phyloP scores from a whole-genome alignment of 1,284 basidiomycete species.

The Cutaneotrichosporon sp. region DNA sequence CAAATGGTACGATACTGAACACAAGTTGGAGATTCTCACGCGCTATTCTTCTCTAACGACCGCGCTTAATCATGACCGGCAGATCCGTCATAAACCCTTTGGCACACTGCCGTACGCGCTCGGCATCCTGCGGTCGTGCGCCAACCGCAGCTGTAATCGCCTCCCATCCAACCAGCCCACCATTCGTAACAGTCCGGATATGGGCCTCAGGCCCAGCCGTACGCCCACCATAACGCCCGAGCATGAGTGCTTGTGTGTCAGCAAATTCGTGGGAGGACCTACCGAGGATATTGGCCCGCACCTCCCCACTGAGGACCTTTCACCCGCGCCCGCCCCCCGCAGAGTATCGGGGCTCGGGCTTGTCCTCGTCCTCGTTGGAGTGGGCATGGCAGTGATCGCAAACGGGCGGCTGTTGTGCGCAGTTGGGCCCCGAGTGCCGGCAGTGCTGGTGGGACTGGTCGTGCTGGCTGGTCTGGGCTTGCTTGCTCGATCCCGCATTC shows the following conservation, averaged over 20 bases:
- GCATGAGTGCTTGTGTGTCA: slow-evolving; percentile 12
- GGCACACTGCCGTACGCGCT: slow-evolving; percentile 20
- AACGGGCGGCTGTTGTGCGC: background rate
- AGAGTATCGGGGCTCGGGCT: background rate
- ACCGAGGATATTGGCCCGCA: slow-evolving; percentile 1
- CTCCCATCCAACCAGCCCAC: slow-evolving; percentile 7
- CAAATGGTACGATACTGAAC: background rate
- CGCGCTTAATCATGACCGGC: background rate
- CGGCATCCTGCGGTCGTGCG: slow-evolving; percentile 12
- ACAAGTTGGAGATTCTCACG: too few relatives aligned
- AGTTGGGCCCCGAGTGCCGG: too few relatives aligned
- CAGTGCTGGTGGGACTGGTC: too few relatives aligned
- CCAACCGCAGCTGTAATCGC: slow-evolving; percentile 12
- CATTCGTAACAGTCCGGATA: background rate
- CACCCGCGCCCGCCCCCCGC: background rate
- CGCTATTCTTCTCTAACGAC: background rate
- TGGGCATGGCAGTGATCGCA: background rate
- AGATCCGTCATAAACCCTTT: slow-evolving; percentile 11
- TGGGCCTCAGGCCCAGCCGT: slow-evolving; percentile 7
- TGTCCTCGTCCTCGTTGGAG: background rate
- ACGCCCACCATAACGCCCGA: background rate
- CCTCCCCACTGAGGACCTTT: background rate
- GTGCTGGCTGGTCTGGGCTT: too few relatives aligned
- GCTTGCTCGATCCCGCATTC: too few relatives aligned
- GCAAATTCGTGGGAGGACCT: background rate